These are phyloP conservation scores for Pisolithus orientalis DNA, from an alignment of 768 basidiomycete species.

Conservation along the genomic window DNA sequence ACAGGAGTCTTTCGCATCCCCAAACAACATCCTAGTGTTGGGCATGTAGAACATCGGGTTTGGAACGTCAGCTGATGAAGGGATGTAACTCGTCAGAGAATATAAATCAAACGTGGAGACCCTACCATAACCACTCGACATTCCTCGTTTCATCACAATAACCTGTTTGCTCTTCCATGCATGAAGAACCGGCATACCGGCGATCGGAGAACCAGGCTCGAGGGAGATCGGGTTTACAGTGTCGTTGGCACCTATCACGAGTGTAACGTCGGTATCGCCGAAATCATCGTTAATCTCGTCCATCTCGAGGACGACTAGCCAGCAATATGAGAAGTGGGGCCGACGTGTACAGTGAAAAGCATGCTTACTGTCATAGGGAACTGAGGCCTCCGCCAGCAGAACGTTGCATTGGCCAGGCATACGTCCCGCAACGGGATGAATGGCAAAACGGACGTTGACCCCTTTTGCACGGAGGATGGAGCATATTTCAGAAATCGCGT, in stretches of 20 bases:
- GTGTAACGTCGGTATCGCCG: slow-evolving; percentile 78
- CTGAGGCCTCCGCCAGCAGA: slow-evolving; percentile 83
- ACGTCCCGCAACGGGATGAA: slow-evolving; percentile 86
- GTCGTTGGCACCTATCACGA: slow-evolving; percentile 90
- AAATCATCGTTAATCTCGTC: slow-evolving; percentile 95
- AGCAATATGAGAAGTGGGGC: neutral
- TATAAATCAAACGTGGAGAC: neutral
- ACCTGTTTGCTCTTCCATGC: slow-evolving; percentile 94
- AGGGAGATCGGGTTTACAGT: slow-evolving; percentile 89
- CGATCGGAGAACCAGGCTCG: slow-evolving; percentile 81
- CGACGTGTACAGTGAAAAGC: neutral
- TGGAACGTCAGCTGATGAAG: slow-evolving; percentile 68
- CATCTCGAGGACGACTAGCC: slow-evolving; percentile 81
- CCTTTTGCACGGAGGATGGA: slow-evolving; percentile 65
- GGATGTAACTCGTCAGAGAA: slow-evolving; percentile 1
- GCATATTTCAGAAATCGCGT: slow-evolving; percentile 70
- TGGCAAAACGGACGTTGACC: slow-evolving; percentile 78
- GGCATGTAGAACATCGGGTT: slow-evolving; percentile 95
- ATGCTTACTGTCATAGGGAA: slow-evolving; percentile 74
- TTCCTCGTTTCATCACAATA: slow-evolving; percentile 88
- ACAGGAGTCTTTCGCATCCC: slow-evolving; percentile 87
- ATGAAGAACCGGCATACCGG: slow-evolving; percentile 88
- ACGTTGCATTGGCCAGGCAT: slow-evolving; percentile 95
- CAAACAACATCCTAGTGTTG: slow-evolving; percentile 86
- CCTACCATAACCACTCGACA: slow-evolving; percentile 82